Evolutionary conservation across 805 yeast species (phyloP), one percentile per base, ranked within the genome.

Genomic region (Candida chauliodis): DNA sequence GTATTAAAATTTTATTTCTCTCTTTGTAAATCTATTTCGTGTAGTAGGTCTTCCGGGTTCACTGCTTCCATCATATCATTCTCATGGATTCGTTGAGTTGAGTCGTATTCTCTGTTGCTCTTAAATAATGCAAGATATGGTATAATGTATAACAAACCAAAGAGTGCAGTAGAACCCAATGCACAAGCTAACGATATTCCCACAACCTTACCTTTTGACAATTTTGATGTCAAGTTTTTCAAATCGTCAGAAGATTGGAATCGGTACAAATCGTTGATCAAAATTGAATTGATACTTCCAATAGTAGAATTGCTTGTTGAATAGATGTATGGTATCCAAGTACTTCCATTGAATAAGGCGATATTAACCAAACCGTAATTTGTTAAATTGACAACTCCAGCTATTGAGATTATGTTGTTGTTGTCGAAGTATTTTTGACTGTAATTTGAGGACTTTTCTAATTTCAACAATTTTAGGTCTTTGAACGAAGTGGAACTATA

Each of bases 301-400:
- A 61, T 30, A 22, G 46, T 33, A 20, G 43, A 45, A 1, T 32
- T 29, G 2, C 45, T 36, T 9, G 47, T 42, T 1, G 84, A 60
- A 43, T 74, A 73, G 2, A 78, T 53, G 41, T 71, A 76, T 9
- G 95, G 95, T 21, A 61, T 51, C 95, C 95, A 88, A 6, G 48
- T 35, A 0, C 63, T 46, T 1, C 95, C 89, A 52, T 86, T 78
- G 58, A 58, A 86, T 20, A 76, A 59, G 0, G 90, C 91, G 19
- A 78, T 68, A 27, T 79, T 75, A 2, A 75, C 78, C 18, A 59
- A 52, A 0, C 90, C 93, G 50, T 73, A 78, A 2, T 55, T 55
- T 2, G 59, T 47, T 27, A 84, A 51, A 3, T 59, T 52, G 31
- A 85, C 63, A 19, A 55, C 46, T 25, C 95, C 95, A 3, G 84